phyloP scores from a whole-genome alignment of 257 asterid species.

The Capsicum chinense region DNA sequence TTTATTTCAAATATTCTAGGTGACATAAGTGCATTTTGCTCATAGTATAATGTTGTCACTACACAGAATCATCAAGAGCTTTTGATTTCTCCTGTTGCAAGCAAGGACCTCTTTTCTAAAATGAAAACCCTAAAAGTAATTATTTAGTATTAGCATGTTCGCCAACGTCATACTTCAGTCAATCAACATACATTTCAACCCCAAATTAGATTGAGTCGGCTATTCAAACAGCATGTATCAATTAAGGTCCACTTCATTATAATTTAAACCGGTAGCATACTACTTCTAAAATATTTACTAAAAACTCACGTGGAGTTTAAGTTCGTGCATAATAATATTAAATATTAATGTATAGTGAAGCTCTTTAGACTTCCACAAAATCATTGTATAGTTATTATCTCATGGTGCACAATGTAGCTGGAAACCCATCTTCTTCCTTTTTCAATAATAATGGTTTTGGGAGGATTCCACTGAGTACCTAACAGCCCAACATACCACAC shows the following conservation, averaged over 20 bases:
- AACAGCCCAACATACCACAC: too few species aligned
- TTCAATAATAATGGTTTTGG: too few species aligned
- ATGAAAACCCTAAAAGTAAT: neutral
- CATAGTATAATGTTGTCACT: constrained; percentile 12
- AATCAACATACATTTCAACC: neutral
- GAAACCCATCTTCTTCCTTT: too few species aligned
- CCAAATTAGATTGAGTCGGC: neutral
- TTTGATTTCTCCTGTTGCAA: neutral
- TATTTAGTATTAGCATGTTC: neutral
- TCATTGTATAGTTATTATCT: too few species aligned
- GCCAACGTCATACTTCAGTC: neutral
- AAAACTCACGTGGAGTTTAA: neutral
- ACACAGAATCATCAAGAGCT: constrained; percentile 12
- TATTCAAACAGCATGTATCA: neutral
- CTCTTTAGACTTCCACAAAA: neutral
- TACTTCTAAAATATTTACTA: neutral
- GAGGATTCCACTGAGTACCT: too few species aligned
- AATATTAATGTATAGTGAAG: neutral
- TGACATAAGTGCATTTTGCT: neutral
- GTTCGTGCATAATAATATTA: too few species aligned
- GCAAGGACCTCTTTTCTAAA: neutral
- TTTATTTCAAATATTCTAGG: neutral
- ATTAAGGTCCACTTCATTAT: neutral
- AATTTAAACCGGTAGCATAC: too few species aligned
- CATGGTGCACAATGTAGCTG: too few species aligned